Evolutionary conservation across 2,329 filamentous ascomycete species (phyloP).

Genomic region (Phialophora macrospora): DNA sequence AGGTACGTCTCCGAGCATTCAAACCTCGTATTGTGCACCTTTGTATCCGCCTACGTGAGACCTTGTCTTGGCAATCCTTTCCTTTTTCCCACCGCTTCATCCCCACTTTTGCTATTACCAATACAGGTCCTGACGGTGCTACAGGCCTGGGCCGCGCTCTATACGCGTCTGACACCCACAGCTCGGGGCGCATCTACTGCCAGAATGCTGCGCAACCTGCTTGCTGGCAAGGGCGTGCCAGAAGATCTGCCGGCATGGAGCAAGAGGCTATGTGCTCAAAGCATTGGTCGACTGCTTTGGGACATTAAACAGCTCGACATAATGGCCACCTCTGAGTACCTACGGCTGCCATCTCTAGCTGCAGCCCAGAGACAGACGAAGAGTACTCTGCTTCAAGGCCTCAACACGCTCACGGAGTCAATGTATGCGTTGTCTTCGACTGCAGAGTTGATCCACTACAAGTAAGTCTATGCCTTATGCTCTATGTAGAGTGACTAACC

Average conservation of each 20-base stretch:
- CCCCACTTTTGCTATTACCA: neutral
- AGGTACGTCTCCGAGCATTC: neutral
- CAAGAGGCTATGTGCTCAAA: conserved; percentile 33
- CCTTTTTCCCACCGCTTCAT: neutral
- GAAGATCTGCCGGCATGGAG: conserved; percentile 32
- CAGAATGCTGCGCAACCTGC: conserved; percentile 29
- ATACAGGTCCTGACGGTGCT: conserved; percentile 4
- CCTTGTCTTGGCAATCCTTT: neutral
- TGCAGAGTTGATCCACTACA: conserved; percentile 34
- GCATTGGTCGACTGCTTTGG: conserved; percentile 35
- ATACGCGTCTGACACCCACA: conserved; percentile 20
- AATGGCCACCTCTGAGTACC: conserved; percentile 30
- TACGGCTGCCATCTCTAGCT: conserved; percentile 29
- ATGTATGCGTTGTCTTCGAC: conserved; percentile 30
- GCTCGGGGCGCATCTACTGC: conserved; percentile 28
- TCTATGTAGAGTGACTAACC: conserved; percentile 2
- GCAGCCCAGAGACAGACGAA: conserved; percentile 34
- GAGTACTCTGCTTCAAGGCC: conserved; percentile 30
- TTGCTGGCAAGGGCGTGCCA: conserved; percentile 27
- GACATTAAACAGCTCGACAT: conserved; percentile 35
- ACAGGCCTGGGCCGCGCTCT: conserved; percentile 30
- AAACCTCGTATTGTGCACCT: neutral
- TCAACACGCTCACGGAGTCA: conserved; percentile 28
- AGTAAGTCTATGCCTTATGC: conserved; percentile 22
- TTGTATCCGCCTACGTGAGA: neutral